Conservation (phyloP, 1,139 yeast species). For the Yamadazyma triangularis region DNA sequence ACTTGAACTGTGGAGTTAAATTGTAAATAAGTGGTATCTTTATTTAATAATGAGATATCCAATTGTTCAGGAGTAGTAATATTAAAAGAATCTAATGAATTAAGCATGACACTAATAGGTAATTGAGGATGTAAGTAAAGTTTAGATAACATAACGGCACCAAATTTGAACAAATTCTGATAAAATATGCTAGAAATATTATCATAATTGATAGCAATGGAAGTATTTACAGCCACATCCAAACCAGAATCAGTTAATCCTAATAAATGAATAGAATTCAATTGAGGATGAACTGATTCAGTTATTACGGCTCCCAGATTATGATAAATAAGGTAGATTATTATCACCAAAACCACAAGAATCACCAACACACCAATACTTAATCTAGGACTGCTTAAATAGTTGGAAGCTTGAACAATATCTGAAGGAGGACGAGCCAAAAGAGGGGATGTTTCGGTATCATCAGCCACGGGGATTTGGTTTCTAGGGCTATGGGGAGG, state of each 20-base stretch:
- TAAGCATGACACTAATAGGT: conserved; percentile 9
- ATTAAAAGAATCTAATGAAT: conserved; percentile 11
- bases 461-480: no score
- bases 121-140: conserved; percentile 9
- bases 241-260: conserved; percentile 21
- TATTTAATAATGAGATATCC: conserved; percentile 6
- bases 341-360: conserved; percentile 11
- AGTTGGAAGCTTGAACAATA: conserved; percentile 3
- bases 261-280: conserved; percentile 15
- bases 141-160: conserved; percentile 6
- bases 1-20: conserved; percentile 11
- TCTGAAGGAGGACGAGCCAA: no score
- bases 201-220: conserved; percentile 22
- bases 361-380: conserved; percentile 12
- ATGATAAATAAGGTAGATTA: conserved; percentile 15
- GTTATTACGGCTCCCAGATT: conserved; percentile 16
- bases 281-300: conserved; percentile 16
- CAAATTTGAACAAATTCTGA: conserved; percentile 15
- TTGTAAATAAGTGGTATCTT: conserved; percentile 7
- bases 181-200: conserved; percentile 18
- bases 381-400: conserved; percentile 14
- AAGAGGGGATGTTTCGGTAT: no score
- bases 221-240: conserved; percentile 20
- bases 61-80: conserved; percentile 9
- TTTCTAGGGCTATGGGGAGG: not conserved